These are phyloP conservation scores for Suillus spraguei DNA, from an alignment of 768 basidiomycete species.

Conservation along the genomic window DNA sequence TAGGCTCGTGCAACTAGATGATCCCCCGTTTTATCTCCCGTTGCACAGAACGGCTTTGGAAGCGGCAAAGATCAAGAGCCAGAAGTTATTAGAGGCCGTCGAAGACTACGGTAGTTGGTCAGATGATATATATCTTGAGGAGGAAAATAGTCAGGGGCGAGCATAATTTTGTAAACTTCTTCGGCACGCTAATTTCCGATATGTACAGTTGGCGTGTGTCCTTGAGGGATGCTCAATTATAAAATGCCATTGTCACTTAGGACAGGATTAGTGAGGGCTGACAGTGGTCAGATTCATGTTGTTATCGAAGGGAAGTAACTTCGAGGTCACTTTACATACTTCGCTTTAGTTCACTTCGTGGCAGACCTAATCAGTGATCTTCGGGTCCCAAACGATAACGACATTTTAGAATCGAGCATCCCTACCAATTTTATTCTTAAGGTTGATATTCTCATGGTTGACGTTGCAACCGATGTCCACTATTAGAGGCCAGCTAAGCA, in stretches of 20 bases:
- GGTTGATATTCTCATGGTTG: not conserved
- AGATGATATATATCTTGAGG: slow-evolving; percentile 25
- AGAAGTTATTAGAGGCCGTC: slow-evolving; percentile 24
- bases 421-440: not conserved
- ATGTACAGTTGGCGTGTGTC: not conserved
- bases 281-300: too few species aligned
- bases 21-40: slow-evolving; percentile 29
- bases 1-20: slow-evolving; percentile 22
- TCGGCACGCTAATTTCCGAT: not conserved
- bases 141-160: slow-evolving; percentile 3
- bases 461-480: not conserved
- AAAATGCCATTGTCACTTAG: not conserved
- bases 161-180: slow-evolving; percentile 4
- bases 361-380: too few species aligned
- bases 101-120: slow-evolving; percentile 32
- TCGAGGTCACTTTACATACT: too few species aligned
- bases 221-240: not conserved
- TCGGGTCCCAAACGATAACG: too few species aligned
- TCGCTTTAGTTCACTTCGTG: not conserved
- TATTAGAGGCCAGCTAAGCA: not conserved
- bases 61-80: slow-evolving; percentile 25
- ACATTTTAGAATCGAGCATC: too few species aligned
- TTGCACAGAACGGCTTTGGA: slow-evolving; percentile 25
- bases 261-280: too few species aligned
- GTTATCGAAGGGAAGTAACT: too few species aligned